Evolutionary conservation across 768 basidiomycete species (phyloP), one percentile per base, ranked within the genome.

Genomic region (Cyathus striatus): DNA sequence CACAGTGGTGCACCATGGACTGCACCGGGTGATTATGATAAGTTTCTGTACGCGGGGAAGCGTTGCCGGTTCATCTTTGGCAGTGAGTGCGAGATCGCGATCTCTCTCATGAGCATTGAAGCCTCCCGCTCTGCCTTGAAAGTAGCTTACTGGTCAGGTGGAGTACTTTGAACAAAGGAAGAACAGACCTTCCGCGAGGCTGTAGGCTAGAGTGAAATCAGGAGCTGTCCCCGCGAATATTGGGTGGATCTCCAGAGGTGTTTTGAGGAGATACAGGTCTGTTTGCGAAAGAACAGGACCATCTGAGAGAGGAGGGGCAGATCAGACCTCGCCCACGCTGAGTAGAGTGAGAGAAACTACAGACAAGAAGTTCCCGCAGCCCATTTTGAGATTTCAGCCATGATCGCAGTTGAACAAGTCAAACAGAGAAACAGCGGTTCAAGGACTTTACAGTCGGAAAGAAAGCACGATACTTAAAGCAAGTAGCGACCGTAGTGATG

Each of bases 1-100:
- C 39, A 87, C 72, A 43, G 79, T 79, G 5, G 83, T 86, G 57
- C 84, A 86, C 89, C 89, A 91, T 1, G 90, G 89, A 34, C 76
- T 82, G 33, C 72, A 64, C 36, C 68, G 59, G 10, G 76, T 76
- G 50, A 83, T 76, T 44, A 85, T 65, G 42, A 76, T 73, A 44
- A 84, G 65, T 44, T 81, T 73, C 16, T 62, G 62, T 20, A 83
- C 74, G 38, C 83, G 79, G 2, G 83, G 83, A n/a, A 84, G 66
- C 3, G 82, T 83, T 23, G 83, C 83, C 4, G 83, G 82, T 52
- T 83, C 77, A 51, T 79, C 76, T 50, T 79, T 79, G 14, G 58
- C 57, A 0, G 62, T 61, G 49, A 75, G 73, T 2, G 76, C 68
- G 18, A 83, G 60, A 48, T 85, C 81, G 4, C 76, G 70, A 54